These are phyloP conservation scores for Colletotrichum phormii DNA, from an alignment of 2,329 filamentous ascomycete species.

Conservation along the genomic window DNA sequence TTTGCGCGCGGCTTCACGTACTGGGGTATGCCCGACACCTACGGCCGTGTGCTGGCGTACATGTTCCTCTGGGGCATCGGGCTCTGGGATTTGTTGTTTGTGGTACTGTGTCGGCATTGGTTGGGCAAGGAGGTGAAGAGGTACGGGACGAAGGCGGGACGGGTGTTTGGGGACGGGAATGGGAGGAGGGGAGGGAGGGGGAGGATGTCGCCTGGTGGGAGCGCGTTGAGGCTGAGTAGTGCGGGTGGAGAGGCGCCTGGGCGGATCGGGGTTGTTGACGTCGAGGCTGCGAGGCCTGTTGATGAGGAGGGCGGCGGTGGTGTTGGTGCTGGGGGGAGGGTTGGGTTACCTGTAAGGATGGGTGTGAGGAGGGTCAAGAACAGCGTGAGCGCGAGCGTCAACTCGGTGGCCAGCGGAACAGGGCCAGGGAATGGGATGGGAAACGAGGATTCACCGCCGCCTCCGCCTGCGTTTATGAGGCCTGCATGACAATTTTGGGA, in stretches of 20 bases:
- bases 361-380: conserved; percentile 11
- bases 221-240: background rate
- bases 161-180: background rate
- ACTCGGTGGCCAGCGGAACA: conserved; percentile 13
- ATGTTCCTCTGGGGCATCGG: conserved; percentile 48
- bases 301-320: background rate
- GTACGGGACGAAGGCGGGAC: conserved; percentile 2
- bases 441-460: background rate
- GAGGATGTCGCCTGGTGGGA: background rate
- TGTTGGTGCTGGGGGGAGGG: background rate
- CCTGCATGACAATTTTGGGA: conserved; percentile 7
- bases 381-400: conserved; percentile 2
- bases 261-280: background rate
- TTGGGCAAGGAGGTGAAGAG: conserved; percentile 18
- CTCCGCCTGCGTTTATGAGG: background rate
- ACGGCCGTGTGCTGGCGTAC: conserved; percentile 48
- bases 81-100: conserved; percentile 30
- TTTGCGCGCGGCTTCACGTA: conserved; percentile 51
- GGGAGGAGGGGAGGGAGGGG: background rate
- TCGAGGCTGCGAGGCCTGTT: conserved; percentile 18
- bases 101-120: conserved; percentile 26
- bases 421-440: background rate
- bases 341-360: conserved; percentile 11
- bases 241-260: background rate
- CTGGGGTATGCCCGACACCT: conserved; percentile 47